Evolutionary conservation across 2,329 filamentous ascomycete species (phyloP).

Genomic region (Grosmannia penicillata): DNA sequence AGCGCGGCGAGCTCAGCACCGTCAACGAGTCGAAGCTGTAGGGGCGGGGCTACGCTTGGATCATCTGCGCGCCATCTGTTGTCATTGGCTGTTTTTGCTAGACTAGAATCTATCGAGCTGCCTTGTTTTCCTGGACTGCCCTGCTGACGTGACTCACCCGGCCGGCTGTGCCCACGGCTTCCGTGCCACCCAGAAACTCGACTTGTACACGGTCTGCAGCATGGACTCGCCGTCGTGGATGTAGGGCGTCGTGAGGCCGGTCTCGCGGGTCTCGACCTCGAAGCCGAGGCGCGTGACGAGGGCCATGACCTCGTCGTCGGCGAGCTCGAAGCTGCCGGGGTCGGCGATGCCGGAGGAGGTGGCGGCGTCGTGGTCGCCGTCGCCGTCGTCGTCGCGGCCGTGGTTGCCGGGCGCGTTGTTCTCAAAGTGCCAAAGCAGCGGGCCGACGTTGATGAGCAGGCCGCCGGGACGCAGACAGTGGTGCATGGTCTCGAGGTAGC

Average conservation of each 20-base stretch:
- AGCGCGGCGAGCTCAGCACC: slow-evolving; percentile 27
- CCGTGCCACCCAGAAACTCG: slow-evolving; percentile 72
- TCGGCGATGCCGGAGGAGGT: slow-evolving; percentile 61
- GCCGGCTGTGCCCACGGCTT: slow-evolving; percentile 32
- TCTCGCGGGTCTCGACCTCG: slow-evolving; percentile 47
- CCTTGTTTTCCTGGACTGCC: too few relatives aligned
- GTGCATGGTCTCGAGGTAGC: slow-evolving; percentile 72
- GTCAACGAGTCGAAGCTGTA: slow-evolving; percentile 25
- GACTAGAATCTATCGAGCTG: too few relatives aligned
- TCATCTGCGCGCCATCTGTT: too few relatives aligned
- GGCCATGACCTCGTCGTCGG: slow-evolving; percentile 71
- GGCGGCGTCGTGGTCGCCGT: slow-evolving; percentile 32
- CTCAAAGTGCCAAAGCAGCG: slow-evolving; percentile 91
- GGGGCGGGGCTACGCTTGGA: not conserved
- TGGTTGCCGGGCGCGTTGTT: slow-evolving; percentile 49
- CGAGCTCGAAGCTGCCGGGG: slow-evolving; percentile 79
- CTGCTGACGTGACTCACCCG: not conserved
- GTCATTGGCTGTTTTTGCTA: too few relatives aligned
- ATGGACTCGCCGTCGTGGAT: slow-evolving; percentile 77
- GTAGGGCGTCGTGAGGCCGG: slow-evolving; percentile 58
- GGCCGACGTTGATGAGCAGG: slow-evolving; percentile 78
- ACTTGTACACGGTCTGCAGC: slow-evolving; percentile 68
- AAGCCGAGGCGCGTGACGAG: slow-evolving; percentile 69
- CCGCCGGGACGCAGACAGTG: slow-evolving; percentile 67
- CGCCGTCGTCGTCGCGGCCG: slow-evolving; percentile 34